Base-by-base conservation (phyloP, 345 rosid genomes). In the Citrus medica region DNA sequence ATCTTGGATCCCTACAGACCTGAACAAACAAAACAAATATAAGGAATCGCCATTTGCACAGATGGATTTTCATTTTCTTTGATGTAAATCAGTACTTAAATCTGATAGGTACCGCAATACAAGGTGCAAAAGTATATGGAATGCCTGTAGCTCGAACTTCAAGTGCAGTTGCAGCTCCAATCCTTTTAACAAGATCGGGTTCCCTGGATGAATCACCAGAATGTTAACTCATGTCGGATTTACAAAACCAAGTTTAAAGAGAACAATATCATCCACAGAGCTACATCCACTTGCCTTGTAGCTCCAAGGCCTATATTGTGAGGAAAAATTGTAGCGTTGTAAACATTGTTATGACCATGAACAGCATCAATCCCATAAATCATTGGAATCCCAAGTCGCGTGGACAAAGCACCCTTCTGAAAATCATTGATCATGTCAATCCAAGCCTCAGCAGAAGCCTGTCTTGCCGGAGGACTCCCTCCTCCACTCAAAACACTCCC, bases 1-100 rank as follows among this genome's bases (percentile, higher is more conserved):
- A 96, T 81, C 98, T 89, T 13, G 98, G 98, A 85, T 96, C 98
- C 85, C 98, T 88, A 71, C 98, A 96, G 33, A 96, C 99, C 98
- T 92, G 84, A 74, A 27, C 7, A 55, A 3, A 2, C 48, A 13
- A 10, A 68, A 46, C 33, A 12, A 30, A 24, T 16, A 55, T 62
- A 22, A 71, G 17, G 21, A 67, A 27, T 7, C 3, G 25, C 6
- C 21, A 40, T 7, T 56, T 14, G 22, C 21, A 7, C 51, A 6
- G 17, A 12, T 25, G 40, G 30, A 42, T 0, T 40, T 12, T 28
- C 24, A 3, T 24, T 30, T 24, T 24, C 2, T 51, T 24, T 40
- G 27, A 30, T 17, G 21, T 35, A 22, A 42, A 55, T 7, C 13
- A 71, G 40, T 24, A 4, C 10, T 27, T 46, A 76, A 56, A 48